Base-by-base conservation (phyloP, 352 stramenopile genomes). In the Hyaloperonospora arabidopsidis region DNA sequence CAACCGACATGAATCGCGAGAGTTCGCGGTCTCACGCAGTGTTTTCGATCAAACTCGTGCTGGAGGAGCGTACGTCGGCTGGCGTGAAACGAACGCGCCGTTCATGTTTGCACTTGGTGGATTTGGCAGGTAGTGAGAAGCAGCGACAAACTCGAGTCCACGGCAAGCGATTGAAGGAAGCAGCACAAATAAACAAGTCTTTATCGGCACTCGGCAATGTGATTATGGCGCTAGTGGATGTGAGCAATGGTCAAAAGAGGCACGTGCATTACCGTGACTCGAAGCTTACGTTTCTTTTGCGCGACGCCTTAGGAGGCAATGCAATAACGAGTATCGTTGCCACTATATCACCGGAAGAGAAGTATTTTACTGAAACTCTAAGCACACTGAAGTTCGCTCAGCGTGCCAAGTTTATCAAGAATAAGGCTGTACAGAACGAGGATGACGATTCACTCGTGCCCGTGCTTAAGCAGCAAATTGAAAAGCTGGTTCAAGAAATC, bases 1-100 rank as follows among this genome's bases (percentile, higher is more conserved):
- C 89, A 2, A 99, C 97, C 0, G 76, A 97, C 29, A 99, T 99
- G 97, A 99, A 99, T 70, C 70, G 84, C 21, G 94, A 96, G 57
- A 98, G 86, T 36, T 98, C 90, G 54, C 79, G 97, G 12, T 98
- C 91, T 0, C 96, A 99, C 63, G 95, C 95, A 5, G 95, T 99
- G 19, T 99, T 98, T 59, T 97, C 95, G 13, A 75, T 99, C 18
- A 87, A 93, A 45, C 52, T 99, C 38, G 80, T 97, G 55, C 85
- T 88, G 19, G 84, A 72, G 2, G 63, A 90, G 44, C 72, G 82
- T 22, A 86, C 81, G 12, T 65, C 70, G 2, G 58, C 65, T 28
- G 82, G 80, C 17, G 65, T 84, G 14, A 59, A 78, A 18, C 68
- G 87, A 41, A 93, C 74, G 0, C 69, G 81, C 6, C 69, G 76